phyloP scores from a whole-genome alignment of 2,329 filamentous ascomycete genomes.

The Annulohypoxylon truncatum region DNA sequence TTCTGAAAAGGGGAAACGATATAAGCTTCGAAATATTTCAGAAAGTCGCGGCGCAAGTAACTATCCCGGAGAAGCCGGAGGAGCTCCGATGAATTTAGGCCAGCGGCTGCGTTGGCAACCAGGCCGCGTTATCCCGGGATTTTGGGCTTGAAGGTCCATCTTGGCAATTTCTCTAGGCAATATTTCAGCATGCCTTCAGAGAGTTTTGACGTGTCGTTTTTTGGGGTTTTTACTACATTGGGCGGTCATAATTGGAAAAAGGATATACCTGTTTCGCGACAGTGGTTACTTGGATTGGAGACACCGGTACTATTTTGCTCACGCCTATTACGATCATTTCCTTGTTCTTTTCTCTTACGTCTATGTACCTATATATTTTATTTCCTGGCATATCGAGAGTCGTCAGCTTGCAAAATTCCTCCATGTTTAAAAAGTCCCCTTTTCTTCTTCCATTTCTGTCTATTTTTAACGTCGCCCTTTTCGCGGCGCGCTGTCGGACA shows the following conservation, averaged over 20 bases:
- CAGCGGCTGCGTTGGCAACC: conserved; percentile 22
- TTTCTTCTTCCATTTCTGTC: conserved; percentile 18
- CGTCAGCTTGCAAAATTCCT: conserved; percentile 14
- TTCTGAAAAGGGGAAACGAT: background rate
- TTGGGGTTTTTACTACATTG: conserved; percentile 13
- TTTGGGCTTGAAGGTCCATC: conserved; percentile 10
- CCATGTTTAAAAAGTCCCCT: conserved; percentile 12
- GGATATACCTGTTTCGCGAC: conserved; percentile 35
- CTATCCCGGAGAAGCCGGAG: conserved; percentile 25
- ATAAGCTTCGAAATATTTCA: background rate
- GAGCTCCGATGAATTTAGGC: conserved; percentile 5
- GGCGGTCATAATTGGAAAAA: conserved; percentile 31
- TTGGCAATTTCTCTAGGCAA: conserved; percentile 2
- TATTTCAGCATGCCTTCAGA: conserved; percentile 5
- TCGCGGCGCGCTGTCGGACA: conserved; percentile 10
- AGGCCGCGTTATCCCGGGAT: conserved; percentile 17
- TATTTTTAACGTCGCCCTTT: conserved; percentile 14
- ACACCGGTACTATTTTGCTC: conserved; percentile 23
- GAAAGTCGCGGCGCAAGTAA: background rate
- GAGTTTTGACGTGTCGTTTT: conserved; percentile 15
- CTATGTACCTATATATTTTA: conserved; percentile 26
- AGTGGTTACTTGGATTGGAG: conserved; percentile 25
- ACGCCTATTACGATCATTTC: conserved; percentile 36
- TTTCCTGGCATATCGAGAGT: conserved; percentile 15
- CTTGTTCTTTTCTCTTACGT: conserved; percentile 10